phyloP scores from a whole-genome alignment of 768 basidiomycete species.

The Amanita pallidorosea region DNA sequence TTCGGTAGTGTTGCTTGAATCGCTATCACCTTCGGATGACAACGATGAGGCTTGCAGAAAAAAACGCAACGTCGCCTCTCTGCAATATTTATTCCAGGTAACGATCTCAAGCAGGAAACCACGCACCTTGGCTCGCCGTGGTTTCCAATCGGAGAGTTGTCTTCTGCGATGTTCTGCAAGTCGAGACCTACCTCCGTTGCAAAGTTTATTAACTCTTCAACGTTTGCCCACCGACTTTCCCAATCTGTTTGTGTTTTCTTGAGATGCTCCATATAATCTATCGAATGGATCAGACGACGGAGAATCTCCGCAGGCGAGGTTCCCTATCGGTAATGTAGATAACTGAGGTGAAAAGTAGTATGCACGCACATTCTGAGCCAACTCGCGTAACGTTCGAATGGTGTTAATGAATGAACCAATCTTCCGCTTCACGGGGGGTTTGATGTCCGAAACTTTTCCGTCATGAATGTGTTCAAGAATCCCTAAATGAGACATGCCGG shows the following conservation, averaged over 20 bases:
- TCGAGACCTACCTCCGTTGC: conserved; percentile 43
- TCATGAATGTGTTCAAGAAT: conserved; percentile 57
- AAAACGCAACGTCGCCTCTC: conserved; percentile 49
- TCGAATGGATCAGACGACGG: conserved; percentile 39
- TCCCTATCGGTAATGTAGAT: conserved; percentile 28
- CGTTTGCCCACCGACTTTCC: conserved; percentile 77
- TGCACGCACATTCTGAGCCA: conserved; percentile 39
- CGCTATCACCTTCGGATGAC: conserved; percentile 65
- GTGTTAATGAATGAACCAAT: conserved; percentile 46
- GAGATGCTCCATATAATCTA: conserved; percentile 59
- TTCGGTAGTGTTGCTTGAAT: conserved; percentile 34
- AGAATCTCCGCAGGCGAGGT: conserved; percentile 55
- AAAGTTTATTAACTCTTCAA: conserved; percentile 75
- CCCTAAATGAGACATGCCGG: conserved; percentile 43
- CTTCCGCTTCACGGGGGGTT: conserved; percentile 56
- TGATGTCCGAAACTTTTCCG: conserved; percentile 50
- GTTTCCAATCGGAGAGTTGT: conserved; percentile 1
- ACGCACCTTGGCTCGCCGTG: neutral
- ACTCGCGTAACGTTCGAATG: conserved; percentile 38
- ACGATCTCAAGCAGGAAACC: neutral
- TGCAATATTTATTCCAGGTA: conserved; percentile 10
- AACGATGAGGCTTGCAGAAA: conserved; percentile 79
- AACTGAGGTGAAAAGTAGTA: neutral
- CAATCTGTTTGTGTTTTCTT: conserved; percentile 64
- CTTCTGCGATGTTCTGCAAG: conserved; percentile 1